Percentiles rank a stretch among this genome's conserved stretches.
Conservation (phyloP, 2,329 filamentous ascomycete genomes). For the Aspergillus texensis region DNA sequence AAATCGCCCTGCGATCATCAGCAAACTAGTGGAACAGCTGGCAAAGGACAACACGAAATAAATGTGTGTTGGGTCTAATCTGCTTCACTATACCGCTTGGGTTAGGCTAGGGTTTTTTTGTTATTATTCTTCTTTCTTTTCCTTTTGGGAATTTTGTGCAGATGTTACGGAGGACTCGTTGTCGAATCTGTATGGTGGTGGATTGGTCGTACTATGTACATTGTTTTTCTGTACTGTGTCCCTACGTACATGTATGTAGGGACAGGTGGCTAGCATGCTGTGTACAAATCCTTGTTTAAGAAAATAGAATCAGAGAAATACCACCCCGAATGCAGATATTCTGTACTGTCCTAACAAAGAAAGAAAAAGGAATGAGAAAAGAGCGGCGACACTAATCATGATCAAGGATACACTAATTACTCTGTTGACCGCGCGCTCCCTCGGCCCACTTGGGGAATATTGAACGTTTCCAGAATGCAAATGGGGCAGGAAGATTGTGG, state of each 20-base stretch:
- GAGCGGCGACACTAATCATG: background rate
- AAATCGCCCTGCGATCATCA: slow-evolving; percentile 14
- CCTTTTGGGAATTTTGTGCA: no score
- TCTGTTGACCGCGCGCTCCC: background rate
- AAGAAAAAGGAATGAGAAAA: background rate
- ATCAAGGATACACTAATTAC: background rate
- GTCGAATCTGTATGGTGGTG: background rate
- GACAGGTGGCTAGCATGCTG: background rate
- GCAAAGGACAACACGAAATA: slow-evolving; percentile 12
- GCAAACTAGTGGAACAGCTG: slow-evolving; percentile 15
- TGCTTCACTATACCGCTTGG: background rate
- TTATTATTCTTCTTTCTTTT: background rate
- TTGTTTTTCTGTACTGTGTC: background rate
- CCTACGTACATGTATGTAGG: background rate
- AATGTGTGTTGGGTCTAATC: slow-evolving; percentile 2
- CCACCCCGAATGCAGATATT: background rate
- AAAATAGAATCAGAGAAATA: background rate
- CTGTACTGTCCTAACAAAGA: background rate
- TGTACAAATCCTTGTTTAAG: background rate
- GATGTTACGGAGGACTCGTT: background rate
- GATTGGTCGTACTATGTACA: background rate
- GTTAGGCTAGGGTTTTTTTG: background rate
- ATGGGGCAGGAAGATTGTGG: background rate
- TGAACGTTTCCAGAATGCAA: slow-evolving; percentile 7
- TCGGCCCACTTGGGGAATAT: slow-evolving; percentile 1